Evolutionary conservation across 352 stramenopile genomes (phyloP).

Genomic region (Globisporangium echinulatum): DNA sequence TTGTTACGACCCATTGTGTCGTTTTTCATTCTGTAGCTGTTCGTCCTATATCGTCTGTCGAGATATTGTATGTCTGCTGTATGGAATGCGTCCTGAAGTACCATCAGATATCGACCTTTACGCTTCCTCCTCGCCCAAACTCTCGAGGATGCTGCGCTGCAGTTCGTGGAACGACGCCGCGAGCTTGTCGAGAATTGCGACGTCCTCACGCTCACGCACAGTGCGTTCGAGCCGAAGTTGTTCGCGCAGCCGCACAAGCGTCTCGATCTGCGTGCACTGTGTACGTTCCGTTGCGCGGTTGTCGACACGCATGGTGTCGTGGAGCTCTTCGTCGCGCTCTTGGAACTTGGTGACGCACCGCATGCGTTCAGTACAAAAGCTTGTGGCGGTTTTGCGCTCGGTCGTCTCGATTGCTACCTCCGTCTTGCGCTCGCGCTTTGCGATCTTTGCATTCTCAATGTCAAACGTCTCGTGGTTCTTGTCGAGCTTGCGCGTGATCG

Average conservation of each 20-base stretch:
- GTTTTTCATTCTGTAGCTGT: neutral
- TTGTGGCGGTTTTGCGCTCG: constrained; percentile 44
- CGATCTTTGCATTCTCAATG: constrained; percentile 91
- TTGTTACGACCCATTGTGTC: neutral
- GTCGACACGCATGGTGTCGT: constrained; percentile 63
- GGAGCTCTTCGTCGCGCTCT: constrained; percentile 52
- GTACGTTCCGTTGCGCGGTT: constrained; percentile 48
- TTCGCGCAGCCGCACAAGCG: constrained; percentile 37
- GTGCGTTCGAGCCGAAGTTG: constrained; percentile 46
- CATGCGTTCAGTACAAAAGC: constrained; percentile 67
- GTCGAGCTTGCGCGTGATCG: constrained; percentile 83
- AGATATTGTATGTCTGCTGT: neutral
- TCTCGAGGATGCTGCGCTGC: constrained; percentile 76
- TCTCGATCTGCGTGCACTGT: constrained; percentile 37
- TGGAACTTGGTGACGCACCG: constrained; percentile 50
- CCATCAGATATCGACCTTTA: constrained; percentile 1
- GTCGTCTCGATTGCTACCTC: constrained; percentile 55
- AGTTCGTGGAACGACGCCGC: constrained; percentile 66
- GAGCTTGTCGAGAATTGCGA: constrained; percentile 78
- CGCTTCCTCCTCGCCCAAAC: constrained; percentile 46
- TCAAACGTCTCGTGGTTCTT: constrained; percentile 91
- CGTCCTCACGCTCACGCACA: constrained; percentile 61
- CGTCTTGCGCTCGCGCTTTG: constrained; percentile 88
- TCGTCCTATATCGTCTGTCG: neutral
- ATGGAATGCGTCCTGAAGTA: neutral